Evolutionary conservation across 805 yeast species (phyloP).

Genomic region (Ogataea paraovalis): DNA sequence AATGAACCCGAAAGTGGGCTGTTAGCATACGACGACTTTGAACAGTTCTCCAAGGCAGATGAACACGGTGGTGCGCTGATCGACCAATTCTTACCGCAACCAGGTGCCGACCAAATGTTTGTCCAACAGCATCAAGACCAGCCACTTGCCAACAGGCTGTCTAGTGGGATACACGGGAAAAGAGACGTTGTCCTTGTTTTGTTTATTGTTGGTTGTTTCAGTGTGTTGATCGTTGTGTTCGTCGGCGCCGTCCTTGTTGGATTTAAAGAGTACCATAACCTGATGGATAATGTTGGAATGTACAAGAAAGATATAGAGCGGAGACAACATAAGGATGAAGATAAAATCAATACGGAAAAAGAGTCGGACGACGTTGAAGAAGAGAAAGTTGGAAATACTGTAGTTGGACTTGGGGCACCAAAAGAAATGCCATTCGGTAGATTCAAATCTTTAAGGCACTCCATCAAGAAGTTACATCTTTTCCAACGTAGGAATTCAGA

Average conservation of each 20-base stretch:
- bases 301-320: neutral
- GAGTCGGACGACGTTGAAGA: neutral
- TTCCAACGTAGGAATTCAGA: neutral
- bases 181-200: conserved; percentile 14
- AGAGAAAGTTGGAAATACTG: neutral
- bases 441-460: neutral
- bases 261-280: conserved; percentile 12
- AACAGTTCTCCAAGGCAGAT: conserved; percentile 6
- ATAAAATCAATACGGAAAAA: neutral
- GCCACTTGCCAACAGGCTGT: too few species aligned
- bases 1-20: conserved; percentile 9
- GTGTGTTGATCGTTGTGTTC: conserved; percentile 12
- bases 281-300: neutral
- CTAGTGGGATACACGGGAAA: conserved; percentile 11
- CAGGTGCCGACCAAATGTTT: too few species aligned
- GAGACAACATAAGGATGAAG: neutral
- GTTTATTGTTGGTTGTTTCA: conserved; percentile 13
- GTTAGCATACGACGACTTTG: conserved; percentile 9
- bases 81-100: too few species aligned
- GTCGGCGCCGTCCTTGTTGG: conserved; percentile 16
- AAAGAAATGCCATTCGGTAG: neutral
- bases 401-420: neutral
- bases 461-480: neutral
- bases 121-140: too few species aligned
- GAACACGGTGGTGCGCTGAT: too few species aligned